A percentile compares a stretch with the other conserved stretches of the same genome.
Conservation (phyloP, 192 early-diverging fungal genomes). For the Backusella psychrophila region DNA sequence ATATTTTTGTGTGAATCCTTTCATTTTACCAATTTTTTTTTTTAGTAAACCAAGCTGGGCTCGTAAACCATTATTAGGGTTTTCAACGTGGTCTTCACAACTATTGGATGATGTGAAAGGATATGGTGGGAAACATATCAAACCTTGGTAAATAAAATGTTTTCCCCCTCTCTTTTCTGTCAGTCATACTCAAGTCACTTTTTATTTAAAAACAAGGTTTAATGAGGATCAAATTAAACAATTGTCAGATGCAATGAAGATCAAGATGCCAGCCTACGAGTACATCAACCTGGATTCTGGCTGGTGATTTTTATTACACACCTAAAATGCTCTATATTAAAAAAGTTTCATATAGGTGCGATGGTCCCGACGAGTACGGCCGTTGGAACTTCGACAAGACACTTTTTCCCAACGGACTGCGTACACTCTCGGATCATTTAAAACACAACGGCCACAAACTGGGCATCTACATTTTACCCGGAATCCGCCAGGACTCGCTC, state of each 20-base stretch:
- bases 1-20: neutral
- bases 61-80: constrained; percentile 26
- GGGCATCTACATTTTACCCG: constrained; percentile 30
- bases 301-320: neutral
- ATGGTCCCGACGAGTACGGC: constrained; percentile 23
- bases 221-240: constrained; percentile 27
- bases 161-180: neutral
- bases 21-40: too few species aligned
- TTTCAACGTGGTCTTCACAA: constrained; percentile 36
- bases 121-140: constrained; percentile 27
- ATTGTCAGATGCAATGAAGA: constrained; percentile 28
- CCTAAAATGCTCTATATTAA: neutral
- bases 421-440: constrained; percentile 15
- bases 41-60: constrained; percentile 12
- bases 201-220: constrained; percentile 15
- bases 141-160: constrained; percentile 25
- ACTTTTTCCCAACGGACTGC: constrained; percentile 26
- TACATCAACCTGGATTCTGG: constrained; percentile 36
- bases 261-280: constrained; percentile 24
- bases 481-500: constrained; percentile 22
- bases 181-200: neutral
- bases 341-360: neutral
- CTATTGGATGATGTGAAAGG: constrained; percentile 29
- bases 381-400: constrained; percentile 25
- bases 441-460: constrained; percentile 29